phyloP scores from a whole-genome alignment of 495 filamentous ascomycete species.

The Xylaria palmicola region DNA sequence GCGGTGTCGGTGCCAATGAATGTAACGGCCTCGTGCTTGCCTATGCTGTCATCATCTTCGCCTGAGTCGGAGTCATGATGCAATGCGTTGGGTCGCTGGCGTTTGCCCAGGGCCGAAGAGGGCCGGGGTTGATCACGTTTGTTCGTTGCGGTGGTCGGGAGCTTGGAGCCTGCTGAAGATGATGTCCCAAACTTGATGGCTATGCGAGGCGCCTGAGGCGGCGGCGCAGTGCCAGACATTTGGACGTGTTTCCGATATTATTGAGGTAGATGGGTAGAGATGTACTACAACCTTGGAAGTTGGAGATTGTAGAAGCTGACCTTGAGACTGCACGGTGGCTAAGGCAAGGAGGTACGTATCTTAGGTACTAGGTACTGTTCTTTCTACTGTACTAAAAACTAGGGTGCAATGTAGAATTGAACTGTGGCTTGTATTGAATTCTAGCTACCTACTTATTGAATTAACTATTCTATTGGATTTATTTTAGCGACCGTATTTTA shows the following conservation, averaged over 20 bases:
- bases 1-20: conserved; percentile 35
- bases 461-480: too few relatives aligned
- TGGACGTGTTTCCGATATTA: background rate
- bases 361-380: too few relatives aligned
- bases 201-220: conserved; percentile 29
- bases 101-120: conserved; percentile 34
- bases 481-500: too few relatives aligned
- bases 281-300: too few relatives aligned
- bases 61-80: conserved; percentile 35
- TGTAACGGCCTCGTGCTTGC: conserved; percentile 38
- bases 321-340: too few relatives aligned
- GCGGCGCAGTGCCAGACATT: conserved; percentile 21
- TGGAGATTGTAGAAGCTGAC: too few relatives aligned
- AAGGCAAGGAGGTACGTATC: too few relatives aligned
- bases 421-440: too few relatives aligned
- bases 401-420: too few relatives aligned
- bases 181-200: conserved; percentile 37
- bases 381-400: too few relatives aligned
- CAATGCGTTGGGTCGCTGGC: conserved; percentile 35
- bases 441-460: too few relatives aligned
- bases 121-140: conserved; percentile 31
- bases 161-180: conserved; percentile 20
- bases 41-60: conserved; percentile 26
- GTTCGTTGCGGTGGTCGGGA: conserved; percentile 25
- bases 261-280: background rate